Evolutionary conservation across 192 early-diverging fungal genomes (phyloP), one percentile per base, ranked within the genome.

Genomic region (Backusella morwellensis): DNA sequence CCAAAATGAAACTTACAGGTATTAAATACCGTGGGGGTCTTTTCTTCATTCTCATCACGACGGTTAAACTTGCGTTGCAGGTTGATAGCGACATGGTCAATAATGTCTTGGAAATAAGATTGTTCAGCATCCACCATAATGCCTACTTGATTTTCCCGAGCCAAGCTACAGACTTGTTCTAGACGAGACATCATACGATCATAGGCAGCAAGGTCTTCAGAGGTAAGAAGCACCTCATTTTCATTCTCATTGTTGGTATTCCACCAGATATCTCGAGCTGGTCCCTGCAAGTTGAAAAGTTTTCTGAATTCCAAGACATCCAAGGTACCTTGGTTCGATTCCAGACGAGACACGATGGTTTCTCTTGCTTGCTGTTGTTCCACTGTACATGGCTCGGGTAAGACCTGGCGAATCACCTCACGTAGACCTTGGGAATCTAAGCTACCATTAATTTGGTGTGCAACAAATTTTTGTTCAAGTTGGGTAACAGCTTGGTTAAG

Each of bases 61-160:
- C 77, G 73, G 85, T 99, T 97, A 85, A 90, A 95, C 77, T 88
- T 85, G 68, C 84, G 79, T 83, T 89, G 88, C 47, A 99, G 81
- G 19, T 86, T 84, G 35, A 95, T 82, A 11, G 92, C 92, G 2
- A 96, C 86, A 75, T 91, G 90, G 66, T 99, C 95, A 82, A 99
- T 95, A 40, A 94, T 93, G 1, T 92, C 88, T 85, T 97, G 97
- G 87, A 96, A 96, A 84, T 97, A 95, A 14, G 92, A 87, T 83
- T 96, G 95, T 82, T 99, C 97, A 68, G 97, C 97, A 72, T 99
- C 97, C 9, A 99, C 84, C 88, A 97, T 92, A 34, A 97, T 78
- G 11, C 92, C 86, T n/a, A 96, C 94, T 52, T 89, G 81, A 23
- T 82, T 79, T 38, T 83, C 75, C 17, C 81, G 75, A 8, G 96